These are phyloP conservation scores for Aureobasidium sp. DNA, from an alignment of 2,329 filamentous ascomycete species.

Conservation along the genomic window DNA sequence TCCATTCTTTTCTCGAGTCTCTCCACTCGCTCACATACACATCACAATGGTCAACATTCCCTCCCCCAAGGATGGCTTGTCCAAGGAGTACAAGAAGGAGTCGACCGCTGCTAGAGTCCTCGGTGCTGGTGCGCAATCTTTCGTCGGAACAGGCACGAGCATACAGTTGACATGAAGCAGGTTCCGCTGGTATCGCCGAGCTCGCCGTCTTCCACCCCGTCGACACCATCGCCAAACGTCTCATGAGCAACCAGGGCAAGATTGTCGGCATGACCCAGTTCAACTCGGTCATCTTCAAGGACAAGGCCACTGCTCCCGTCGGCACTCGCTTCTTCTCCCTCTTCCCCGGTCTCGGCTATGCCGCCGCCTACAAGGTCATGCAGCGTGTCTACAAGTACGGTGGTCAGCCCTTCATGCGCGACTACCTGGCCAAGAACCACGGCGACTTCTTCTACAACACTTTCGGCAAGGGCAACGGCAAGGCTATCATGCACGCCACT, in stretches of 20 bases:
- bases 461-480: conserved; percentile 94
- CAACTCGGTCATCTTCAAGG: conserved; percentile 89
- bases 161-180: conserved; percentile 39
- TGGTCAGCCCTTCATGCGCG: conserved; percentile 87
- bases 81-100: conserved; percentile 69
- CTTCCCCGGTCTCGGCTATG: conserved; percentile 94
- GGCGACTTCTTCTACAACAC: conserved; percentile 74
- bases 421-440: conserved; percentile 75
- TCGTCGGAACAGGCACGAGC: background rate
- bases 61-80: conserved; percentile 22
- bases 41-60: conserved; percentile 19
- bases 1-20: conserved; percentile 1
- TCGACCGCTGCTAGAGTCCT: conserved; percentile 80
- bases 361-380: conserved; percentile 94
- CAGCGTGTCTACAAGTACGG: conserved; percentile 98
- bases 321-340: conserved; percentile 83
- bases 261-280: conserved; percentile 56
- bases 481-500: conserved; percentile 95
- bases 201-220: conserved; percentile 90
- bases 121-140: conserved; percentile 64
- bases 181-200: conserved; percentile 87
- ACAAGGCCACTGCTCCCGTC: conserved; percentile 64
- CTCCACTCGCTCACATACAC: background rate
- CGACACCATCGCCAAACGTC: conserved; percentile 94
- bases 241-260: conserved; percentile 95